Evolutionary conservation across 2,329 filamentous ascomycete species (phyloP).

Genomic region (Simplicillium aogashimaense): DNA sequence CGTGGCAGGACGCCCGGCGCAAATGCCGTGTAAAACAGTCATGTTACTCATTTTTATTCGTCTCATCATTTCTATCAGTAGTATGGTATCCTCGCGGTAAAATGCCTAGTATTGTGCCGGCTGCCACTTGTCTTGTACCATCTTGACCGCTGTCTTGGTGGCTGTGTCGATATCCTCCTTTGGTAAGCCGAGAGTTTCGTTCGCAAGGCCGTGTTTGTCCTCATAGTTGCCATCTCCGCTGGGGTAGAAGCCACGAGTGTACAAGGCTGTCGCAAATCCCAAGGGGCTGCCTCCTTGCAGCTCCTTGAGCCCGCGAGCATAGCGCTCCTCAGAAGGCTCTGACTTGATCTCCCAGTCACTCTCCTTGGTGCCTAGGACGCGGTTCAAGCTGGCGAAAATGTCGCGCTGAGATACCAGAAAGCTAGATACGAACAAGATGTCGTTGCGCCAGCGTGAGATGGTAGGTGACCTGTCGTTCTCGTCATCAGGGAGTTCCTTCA

Average conservation of each 20-base stretch:
- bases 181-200: slow-evolving; percentile 43
- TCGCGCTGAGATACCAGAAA: slow-evolving; percentile 53
- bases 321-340: slow-evolving; percentile 35
- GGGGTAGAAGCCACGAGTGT: slow-evolving; percentile 42
- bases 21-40: no score
- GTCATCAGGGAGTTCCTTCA: slow-evolving; percentile 33
- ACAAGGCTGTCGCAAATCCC: slow-evolving; percentile 41
- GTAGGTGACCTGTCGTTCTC: slow-evolving; percentile 19
- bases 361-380: slow-evolving; percentile 45
- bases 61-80: no score
- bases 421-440: slow-evolving; percentile 38
- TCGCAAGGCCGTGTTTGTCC: slow-evolving; percentile 26
- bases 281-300: slow-evolving; percentile 24
- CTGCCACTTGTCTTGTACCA: slow-evolving; percentile 12
- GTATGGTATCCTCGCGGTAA: no score
- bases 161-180: slow-evolving; percentile 48
- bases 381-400: slow-evolving; percentile 50
- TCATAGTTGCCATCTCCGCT: slow-evolving; percentile 28
- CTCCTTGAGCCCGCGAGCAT: slow-evolving; percentile 28
- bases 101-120: no score
- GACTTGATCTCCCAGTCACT: slow-evolving; percentile 49
- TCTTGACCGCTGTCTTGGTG: slow-evolving; percentile 36
- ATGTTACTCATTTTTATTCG: no score
- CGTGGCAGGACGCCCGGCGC: no score
- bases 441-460: slow-evolving; percentile 32